Conservation (phyloP, 352 stramenopile genomes). For the Pythium phragmitis region DNA sequence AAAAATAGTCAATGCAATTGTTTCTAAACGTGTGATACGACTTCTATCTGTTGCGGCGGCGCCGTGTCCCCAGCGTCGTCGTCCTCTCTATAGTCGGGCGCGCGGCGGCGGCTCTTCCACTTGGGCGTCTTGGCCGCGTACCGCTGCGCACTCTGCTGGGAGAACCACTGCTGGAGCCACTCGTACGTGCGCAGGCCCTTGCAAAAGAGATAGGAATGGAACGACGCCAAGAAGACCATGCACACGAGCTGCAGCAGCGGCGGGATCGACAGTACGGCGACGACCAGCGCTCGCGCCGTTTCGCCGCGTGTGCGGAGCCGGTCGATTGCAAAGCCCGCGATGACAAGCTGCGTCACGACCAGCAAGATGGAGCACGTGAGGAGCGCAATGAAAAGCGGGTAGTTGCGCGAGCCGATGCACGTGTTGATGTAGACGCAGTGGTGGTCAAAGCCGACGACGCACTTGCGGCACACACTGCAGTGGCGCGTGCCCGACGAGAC, state of each 20-base stretch:
- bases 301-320: slow-evolving; percentile 13
- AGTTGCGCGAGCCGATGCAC: slow-evolving; percentile 85
- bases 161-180: slow-evolving; percentile 46
- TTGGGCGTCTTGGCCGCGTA: slow-evolving; percentile 21
- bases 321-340: slow-evolving; percentile 47
- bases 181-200: slow-evolving; percentile 53
- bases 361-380: slow-evolving; percentile 57
- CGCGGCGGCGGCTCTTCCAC: slow-evolving; percentile 9
- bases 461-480: slow-evolving; percentile 94
- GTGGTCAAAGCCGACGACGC: slow-evolving; percentile 93
- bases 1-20: slow-evolving; percentile 6
- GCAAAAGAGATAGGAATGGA: slow-evolving; percentile 64
- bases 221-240: slow-evolving; percentile 53
- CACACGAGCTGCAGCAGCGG: slow-evolving; percentile 57
- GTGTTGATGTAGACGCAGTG: slow-evolving; percentile 96
- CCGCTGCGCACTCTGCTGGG: slow-evolving; percentile 13
- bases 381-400: slow-evolving; percentile 57
- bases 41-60: slow-evolving; percentile 9
- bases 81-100: slow-evolving; percentile 6
- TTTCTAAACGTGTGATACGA: slow-evolving; percentile 10
- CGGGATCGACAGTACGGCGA: slow-evolving; percentile 32
- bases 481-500: slow-evolving; percentile 61
- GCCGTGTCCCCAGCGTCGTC: not conserved
- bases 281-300: slow-evolving; percentile 13
- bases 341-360: slow-evolving; percentile 49